Base-by-base conservation (phyloP, 305 asterid genomes). In the Ilex paraguariensis region DNA sequence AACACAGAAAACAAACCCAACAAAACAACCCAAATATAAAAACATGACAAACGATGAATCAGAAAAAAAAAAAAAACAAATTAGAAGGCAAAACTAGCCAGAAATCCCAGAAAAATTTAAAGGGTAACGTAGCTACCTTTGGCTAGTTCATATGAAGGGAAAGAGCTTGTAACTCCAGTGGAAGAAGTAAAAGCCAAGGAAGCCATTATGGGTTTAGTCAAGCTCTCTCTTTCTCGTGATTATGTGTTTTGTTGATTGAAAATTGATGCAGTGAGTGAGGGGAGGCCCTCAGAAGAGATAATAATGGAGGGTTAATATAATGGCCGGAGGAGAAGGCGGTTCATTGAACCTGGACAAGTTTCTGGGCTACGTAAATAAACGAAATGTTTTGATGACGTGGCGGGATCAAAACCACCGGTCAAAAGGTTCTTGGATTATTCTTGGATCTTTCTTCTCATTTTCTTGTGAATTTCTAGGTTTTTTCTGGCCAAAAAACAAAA, bases 311-410 rank as follows among this genome's bases (percentile, higher is more conserved):
- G 31, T 3, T 44, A 7, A 72, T 44, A 13, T 55, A 66, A 45
- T 62, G 67, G 62, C 54, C 44, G 55, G 60, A 51, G 49, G 17
- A 42, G 66, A 60, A 75, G 70, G 76, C 52, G 87, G 74, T 88
- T 69, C 96, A 84, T 76, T 79, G 95, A 82, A 86, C 71, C 73
- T 88, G 83, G 95, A 86, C 95, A 80, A 72, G 62, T 66, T 84
- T 73, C 49, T 0, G 79, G 76, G 44, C 3, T 36, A 36, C 7
- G 6, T 36, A 36, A 21, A 21, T 8, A 36, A 36, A 36, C 42
- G 6, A 36, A 3, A 36, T 4, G 42, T 36, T 36, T 5, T 86
- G 76, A 2, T 21, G 28, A 21, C 28, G 28, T 21, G 28, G 28
- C 75, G 7, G 0, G 0, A 7, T 2, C 28, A 21, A 21, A 21